Conservation (phyloP, 257 asterid genomes). For the Solanum pimpinellifolium region DNA sequence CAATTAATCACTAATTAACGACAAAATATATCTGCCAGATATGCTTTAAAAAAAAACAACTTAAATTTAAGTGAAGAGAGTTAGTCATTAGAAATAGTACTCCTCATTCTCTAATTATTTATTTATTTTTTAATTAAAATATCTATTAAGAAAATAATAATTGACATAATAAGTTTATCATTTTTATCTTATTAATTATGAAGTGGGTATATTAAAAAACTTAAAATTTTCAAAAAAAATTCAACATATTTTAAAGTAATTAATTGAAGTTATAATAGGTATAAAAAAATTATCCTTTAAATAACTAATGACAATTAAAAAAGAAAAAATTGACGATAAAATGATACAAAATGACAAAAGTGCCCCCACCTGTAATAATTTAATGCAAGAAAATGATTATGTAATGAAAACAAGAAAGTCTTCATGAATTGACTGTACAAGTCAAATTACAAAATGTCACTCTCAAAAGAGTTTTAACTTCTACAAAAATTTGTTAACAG, state of each 20-base stretch:
- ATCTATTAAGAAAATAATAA: too few species aligned
- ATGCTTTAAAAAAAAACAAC: neutral
- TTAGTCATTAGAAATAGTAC: neutral
- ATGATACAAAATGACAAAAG: neutral
- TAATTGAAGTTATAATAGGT: too few species aligned
- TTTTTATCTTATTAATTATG: too few species aligned
- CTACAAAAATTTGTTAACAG: neutral
- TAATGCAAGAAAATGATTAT: neutral
- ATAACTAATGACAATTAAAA: too few species aligned
- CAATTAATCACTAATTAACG: neutral
- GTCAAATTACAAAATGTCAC: conserved; percentile 7
- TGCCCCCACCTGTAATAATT: neutral
- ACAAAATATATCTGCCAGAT: neutral
- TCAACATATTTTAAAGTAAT: too few species aligned
- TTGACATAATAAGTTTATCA: too few species aligned
- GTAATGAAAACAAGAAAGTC: conserved; percentile 14
- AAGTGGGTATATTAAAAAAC: too few species aligned
- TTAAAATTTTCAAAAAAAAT: too few species aligned
- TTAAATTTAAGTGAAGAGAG: neutral
- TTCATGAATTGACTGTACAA: conserved; percentile 1
- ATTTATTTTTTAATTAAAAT: too few species aligned
- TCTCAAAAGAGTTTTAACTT: neutral
- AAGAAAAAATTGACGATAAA: too few species aligned
- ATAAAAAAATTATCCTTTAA: too few species aligned
- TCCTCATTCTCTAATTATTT: too few species aligned